Evolutionary conservation across 805 yeast genomes (phyloP).

Genomic region (Cyberlindnera galapagoensis): DNA sequence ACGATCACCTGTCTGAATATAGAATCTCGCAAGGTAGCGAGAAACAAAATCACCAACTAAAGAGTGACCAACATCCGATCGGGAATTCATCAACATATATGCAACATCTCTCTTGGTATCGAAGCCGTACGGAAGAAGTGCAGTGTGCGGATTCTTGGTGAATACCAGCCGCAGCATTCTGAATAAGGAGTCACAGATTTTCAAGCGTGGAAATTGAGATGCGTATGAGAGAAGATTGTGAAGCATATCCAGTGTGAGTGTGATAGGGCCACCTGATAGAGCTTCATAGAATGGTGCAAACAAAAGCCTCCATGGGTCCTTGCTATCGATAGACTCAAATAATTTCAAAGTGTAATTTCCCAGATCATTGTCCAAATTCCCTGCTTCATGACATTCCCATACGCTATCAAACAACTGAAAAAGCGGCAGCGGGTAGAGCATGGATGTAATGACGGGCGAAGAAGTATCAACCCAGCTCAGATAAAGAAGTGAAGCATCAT

Average conservation of each 20-base stretch:
- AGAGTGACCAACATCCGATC: background rate
- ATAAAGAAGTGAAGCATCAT: slow-evolving; percentile 26
- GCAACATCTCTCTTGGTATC: slow-evolving; percentile 12
- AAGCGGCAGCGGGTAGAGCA: slow-evolving; percentile 12
- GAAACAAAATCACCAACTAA: slow-evolving; percentile 12
- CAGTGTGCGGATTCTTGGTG: slow-evolving; percentile 4
- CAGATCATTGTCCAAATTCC: slow-evolving; percentile 1
- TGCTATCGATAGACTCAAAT: slow-evolving; percentile 1
- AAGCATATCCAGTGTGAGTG: slow-evolving; percentile 5
- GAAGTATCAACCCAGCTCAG: no score
- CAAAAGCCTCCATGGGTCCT: slow-evolving; percentile 12
- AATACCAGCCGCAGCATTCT: slow-evolving; percentile 13
- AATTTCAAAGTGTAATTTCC: slow-evolving; percentile 1
- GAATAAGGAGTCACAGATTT: slow-evolving; percentile 4
- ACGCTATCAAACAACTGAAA: slow-evolving; percentile 21
- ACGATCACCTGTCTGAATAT: slow-evolving; percentile 16
- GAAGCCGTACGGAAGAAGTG: slow-evolving; percentile 6
- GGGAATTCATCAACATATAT: slow-evolving; percentile 6
- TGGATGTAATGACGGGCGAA: no score
- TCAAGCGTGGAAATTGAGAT: slow-evolving; percentile 3
- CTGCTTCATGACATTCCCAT: slow-evolving; percentile 1
- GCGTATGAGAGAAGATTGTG: slow-evolving; percentile 8
- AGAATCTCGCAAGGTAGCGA: slow-evolving; percentile 18
- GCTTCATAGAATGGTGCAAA: slow-evolving; percentile 9
- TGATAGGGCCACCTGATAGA: slow-evolving; percentile 2